phyloP scores from a whole-genome alignment of 805 yeast genomes.

The Pichia manshurica region DNA sequence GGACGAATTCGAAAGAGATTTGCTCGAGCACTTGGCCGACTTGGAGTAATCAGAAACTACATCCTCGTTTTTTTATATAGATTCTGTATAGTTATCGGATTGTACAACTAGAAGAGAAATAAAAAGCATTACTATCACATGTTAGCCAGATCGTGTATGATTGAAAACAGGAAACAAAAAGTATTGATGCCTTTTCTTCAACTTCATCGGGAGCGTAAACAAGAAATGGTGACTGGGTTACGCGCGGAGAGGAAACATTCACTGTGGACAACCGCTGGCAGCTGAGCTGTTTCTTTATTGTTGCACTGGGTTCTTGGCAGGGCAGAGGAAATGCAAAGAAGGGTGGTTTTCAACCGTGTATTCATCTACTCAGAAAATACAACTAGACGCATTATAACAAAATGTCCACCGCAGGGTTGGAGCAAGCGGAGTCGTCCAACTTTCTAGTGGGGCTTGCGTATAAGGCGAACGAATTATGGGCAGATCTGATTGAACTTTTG shows the following conservation, averaged over 20 bases:
- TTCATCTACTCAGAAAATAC: not conserved
- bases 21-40: slow-evolving; percentile 45
- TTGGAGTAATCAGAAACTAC: slow-evolving; percentile 29
- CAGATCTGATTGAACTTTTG: slow-evolving; percentile 19
- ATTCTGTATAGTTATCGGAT: too few species aligned
- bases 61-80: too few species aligned
- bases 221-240: not conserved
- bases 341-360: not conserved
- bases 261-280: not conserved
- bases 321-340: too few species aligned
- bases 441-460: slow-evolving; percentile 26
- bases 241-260: not conserved
- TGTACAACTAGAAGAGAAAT: too few species aligned
- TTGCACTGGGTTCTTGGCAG: too few species aligned
- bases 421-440: slow-evolving; percentile 19
- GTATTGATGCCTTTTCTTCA: too few species aligned
- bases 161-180: too few species aligned
- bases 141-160: too few species aligned
- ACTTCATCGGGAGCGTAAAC: not conserved
- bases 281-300: too few species aligned
- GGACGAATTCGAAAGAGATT: slow-evolving; percentile 45
- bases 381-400: not conserved
- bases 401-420: not conserved
- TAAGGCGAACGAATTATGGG: slow-evolving; percentile 23
- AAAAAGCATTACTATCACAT: too few species aligned